phyloP scores from a whole-genome alignment of 1,284 basidiomycete species.

The Tylopilus orsonianus region DNA sequence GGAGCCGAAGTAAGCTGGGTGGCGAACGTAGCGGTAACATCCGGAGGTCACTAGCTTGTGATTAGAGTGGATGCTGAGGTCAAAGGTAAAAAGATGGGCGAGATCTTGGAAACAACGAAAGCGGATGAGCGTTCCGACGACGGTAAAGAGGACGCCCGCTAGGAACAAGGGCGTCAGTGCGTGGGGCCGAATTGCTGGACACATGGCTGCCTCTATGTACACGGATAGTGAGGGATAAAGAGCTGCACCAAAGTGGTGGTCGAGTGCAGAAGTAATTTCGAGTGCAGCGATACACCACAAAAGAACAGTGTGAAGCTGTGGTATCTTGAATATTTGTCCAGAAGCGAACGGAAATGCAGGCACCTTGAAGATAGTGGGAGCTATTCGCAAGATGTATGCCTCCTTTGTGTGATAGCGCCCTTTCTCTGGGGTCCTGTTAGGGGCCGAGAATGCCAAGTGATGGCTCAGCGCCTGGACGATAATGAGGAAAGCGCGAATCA shows the following conservation, averaged over 20 bases:
- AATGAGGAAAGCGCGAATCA: conserved; percentile 45
- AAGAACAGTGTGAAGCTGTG: conserved; percentile 50
- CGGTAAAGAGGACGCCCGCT: conserved; percentile 47
- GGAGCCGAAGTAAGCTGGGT: conserved; percentile 54
- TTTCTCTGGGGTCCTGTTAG: conserved; percentile 54
- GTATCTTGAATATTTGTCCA: conserved; percentile 2
- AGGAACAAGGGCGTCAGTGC: conserved; percentile 47
- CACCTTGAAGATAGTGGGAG: conserved; percentile 58
- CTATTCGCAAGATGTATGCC: conserved; percentile 53
- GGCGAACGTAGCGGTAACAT: conserved; percentile 54
- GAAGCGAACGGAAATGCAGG: neutral
- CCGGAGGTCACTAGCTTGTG: conserved; percentile 56
- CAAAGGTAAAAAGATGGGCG: conserved; percentile 61
- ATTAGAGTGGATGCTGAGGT: conserved; percentile 54
- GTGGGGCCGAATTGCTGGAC: conserved; percentile 36
- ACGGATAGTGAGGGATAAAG: conserved; percentile 29
- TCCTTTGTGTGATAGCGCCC: conserved; percentile 56
- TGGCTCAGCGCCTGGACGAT: conserved; percentile 51
- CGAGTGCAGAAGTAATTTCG: conserved; percentile 49
- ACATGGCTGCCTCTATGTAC: conserved; percentile 33
- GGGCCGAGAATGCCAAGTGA: conserved; percentile 56
- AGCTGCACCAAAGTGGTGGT: conserved; percentile 31
- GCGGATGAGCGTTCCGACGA: conserved; percentile 44
- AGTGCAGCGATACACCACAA: conserved; percentile 50
- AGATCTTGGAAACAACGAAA: conserved; percentile 41